Percentiles rank a stretch among this genome's conserved stretches.
Evolutionary conservation across 2,329 filamentous ascomycete species (phyloP).

Genomic region (Daldinia sp.): DNA sequence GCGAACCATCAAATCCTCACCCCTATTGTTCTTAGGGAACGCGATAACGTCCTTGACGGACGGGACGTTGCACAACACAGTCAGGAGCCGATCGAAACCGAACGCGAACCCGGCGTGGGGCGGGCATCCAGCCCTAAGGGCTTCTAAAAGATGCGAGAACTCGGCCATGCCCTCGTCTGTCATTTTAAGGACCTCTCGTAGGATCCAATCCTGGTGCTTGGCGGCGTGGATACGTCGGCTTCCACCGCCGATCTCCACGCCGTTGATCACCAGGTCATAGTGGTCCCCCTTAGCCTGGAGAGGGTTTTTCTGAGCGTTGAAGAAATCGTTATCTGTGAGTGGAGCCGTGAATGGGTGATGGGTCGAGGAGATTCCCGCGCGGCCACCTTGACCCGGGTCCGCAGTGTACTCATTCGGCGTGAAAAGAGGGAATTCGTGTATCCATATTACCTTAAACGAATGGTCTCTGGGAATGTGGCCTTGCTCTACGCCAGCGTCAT

Average conservation of each 20-base stretch:
- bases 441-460: constrained; percentile 79
- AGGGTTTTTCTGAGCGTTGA: constrained; percentile 76
- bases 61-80: constrained; percentile 77
- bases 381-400: constrained; percentile 84
- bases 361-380: constrained; percentile 81
- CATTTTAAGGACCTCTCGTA: constrained; percentile 86
- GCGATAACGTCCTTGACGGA: constrained; percentile 94
- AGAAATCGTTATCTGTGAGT: constrained; percentile 73
- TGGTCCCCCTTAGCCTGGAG: constrained; percentile 81
- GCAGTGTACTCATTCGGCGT: constrained; percentile 71
- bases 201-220: constrained; percentile 81
- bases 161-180: constrained; percentile 73
- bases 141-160: constrained; percentile 85
- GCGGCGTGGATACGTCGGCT: constrained; percentile 91
- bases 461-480: constrained; percentile 59
- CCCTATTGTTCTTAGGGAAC: constrained; percentile 92
- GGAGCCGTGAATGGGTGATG: constrained; percentile 98
- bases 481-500: constrained; percentile 72
- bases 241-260: constrained; percentile 91
- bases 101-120: constrained; percentile 94
- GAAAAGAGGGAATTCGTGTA: constrained; percentile 92
- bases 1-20: constrained; percentile 84
- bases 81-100: constrained; percentile 87
- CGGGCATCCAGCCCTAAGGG: constrained; percentile 84
- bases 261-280: constrained; percentile 96